Evolutionary conservation across 2,329 filamentous ascomycete species (phyloP), one percentile per base, ranked within the genome.

Genomic region (Colletotrichum sp.): DNA sequence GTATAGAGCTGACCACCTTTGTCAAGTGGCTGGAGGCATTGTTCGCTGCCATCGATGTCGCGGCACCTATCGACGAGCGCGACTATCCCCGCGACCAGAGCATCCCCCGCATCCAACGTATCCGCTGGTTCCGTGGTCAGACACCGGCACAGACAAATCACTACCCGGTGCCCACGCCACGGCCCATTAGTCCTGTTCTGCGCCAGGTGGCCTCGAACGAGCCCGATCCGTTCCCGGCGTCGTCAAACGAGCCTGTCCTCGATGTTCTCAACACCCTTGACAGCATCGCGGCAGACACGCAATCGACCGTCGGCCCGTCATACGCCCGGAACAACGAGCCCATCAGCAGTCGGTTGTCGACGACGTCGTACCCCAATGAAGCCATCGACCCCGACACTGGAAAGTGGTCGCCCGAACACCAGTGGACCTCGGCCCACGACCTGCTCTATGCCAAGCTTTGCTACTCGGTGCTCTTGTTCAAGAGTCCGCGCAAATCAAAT

Each of bases 41-140:
- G 12, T 94, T 93, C 79, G 92, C 93, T n/a, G 93, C 92, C 62
- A 94, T 96, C 75, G 93, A 95, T 80, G 90, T 96, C 24, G 91
- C 93, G 15, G 87, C 90, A 1, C 91, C 93, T 2, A 88, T 95
- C 52, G 94, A 96, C 78, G 94, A 95, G 78, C 91, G 94, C 62
- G 89, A 91, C 58, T 89, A 92, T 68, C 91, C 91, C 4, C 86
- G 88, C 56, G 91, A 93, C 79, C 90, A 91, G 82, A 92, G 90
- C 43, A 89, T 93, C 66, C 91, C 91, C 12, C 86, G 90, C n/a
- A 84, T 89, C 56, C 89, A 90, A 78, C 84, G 89, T 36, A 85
- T 89, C 76, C 87, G 88, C 60, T 90, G 88, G 87, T 85, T 87
- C 71, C 86, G 85, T 9, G 87, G 85, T 13, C 82, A 84, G 77